phyloP scores from a whole-genome alignment of 495 filamentous ascomycete species.

The Hypoxylon intermedium region DNA sequence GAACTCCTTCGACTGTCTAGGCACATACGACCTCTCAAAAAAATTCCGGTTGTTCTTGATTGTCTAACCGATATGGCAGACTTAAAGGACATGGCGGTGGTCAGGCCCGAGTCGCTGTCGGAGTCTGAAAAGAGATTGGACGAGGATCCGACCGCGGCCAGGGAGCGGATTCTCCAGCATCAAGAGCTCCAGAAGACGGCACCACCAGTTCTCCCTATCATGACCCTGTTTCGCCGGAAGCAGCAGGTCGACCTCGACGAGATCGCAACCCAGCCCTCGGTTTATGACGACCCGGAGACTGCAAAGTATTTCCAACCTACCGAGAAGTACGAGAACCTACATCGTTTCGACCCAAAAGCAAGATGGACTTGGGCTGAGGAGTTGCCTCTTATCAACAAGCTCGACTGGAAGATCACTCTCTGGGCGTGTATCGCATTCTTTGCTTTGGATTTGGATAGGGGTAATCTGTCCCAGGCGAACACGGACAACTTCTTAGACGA shows the following conservation, averaged over 20 bases:
- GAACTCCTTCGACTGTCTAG: neutral
- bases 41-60: neutral
- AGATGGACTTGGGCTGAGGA: constrained; percentile 39
- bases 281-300: constrained; percentile 53
- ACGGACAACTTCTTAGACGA: constrained; percentile 69
- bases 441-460: constrained; percentile 28
- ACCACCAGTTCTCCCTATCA: constrained; percentile 21
- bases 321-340: constrained; percentile 54
- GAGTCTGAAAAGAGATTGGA: constrained; percentile 14
- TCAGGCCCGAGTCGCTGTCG: constrained; percentile 23
- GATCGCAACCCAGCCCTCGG: constrained; percentile 36
- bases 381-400: constrained; percentile 40
- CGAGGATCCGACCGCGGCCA: constrained; percentile 6
- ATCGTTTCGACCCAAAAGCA: constrained; percentile 53
- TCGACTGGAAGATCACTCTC: constrained; percentile 36
- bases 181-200: constrained; percentile 27
- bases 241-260: constrained; percentile 15
- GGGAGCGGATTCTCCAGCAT: constrained; percentile 16
- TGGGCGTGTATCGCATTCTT: constrained; percentile 36
- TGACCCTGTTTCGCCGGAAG: constrained; percentile 28
- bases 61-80: constrained; percentile 19
- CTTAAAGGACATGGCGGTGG: constrained; percentile 10
- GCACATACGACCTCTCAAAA: neutral
- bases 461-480: constrained; percentile 35
- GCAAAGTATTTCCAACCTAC: constrained; percentile 60